phyloP scores from a whole-genome alignment of 2,329 filamentous ascomycete species.

The Aspergillus vadensis region DNA sequence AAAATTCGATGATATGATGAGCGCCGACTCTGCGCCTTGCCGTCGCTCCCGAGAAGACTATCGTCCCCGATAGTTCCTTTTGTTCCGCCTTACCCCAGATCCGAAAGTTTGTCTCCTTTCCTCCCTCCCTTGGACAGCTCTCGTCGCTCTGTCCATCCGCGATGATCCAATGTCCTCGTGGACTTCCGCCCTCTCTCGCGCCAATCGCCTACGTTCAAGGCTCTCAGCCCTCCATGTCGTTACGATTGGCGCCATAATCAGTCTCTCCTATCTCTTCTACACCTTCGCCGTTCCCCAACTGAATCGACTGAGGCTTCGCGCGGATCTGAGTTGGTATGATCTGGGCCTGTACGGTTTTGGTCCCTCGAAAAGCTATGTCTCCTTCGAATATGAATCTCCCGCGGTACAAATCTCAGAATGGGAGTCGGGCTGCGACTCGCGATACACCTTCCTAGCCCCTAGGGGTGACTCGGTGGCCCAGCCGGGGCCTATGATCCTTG shows the following conservation, averaged over 20 bases:
- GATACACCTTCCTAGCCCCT: slow-evolving; percentile 35
- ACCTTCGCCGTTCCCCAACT: slow-evolving; percentile 23
- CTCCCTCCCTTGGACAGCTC: background rate
- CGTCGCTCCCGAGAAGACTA: background rate
- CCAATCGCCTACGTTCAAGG: slow-evolving; percentile 13
- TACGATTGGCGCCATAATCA: slow-evolving; percentile 10
- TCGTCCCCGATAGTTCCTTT: background rate
- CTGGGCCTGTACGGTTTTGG: slow-evolving; percentile 35
- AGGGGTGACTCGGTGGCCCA: slow-evolving; percentile 34
- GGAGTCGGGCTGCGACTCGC: slow-evolving; percentile 30
- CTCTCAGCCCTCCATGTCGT: slow-evolving; percentile 9
- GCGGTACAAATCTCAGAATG: slow-evolving; percentile 28
- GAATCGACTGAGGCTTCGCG: slow-evolving; percentile 19
- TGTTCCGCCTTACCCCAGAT: background rate
- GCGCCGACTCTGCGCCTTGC: background rate
- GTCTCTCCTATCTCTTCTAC: slow-evolving; percentile 23
- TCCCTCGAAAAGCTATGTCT: slow-evolving; percentile 30
- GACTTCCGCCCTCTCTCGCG: slow-evolving; percentile 12
- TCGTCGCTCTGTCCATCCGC: slow-evolving; percentile 3
- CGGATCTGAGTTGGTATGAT: slow-evolving; percentile 30
- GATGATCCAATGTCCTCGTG: slow-evolving; percentile 22
- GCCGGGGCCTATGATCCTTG: slow-evolving; percentile 31
- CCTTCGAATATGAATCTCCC: slow-evolving; percentile 34
- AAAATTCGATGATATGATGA: background rate
- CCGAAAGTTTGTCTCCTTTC: background rate